phyloP scores from a whole-genome alignment of 176 grass and related monocot species.

The Hordeum marinum region DNA sequence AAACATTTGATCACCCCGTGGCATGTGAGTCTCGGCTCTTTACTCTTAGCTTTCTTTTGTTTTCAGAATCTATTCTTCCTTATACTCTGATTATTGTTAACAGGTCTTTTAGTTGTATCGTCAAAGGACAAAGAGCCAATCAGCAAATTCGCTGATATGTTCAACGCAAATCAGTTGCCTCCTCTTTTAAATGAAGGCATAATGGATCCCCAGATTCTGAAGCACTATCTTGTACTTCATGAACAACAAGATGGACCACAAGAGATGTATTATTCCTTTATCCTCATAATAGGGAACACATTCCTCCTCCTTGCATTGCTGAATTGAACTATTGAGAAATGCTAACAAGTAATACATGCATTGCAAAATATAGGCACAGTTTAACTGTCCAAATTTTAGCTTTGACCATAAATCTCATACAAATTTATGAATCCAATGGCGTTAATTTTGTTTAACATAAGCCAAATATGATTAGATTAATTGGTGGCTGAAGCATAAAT shows the following conservation, averaged over 20 bases:
- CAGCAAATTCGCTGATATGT: constrained; percentile 86
- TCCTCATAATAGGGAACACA: not conserved
- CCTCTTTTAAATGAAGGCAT: constrained; percentile 90
- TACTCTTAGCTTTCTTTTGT: constrained; percentile 8
- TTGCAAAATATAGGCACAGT: not conserved
- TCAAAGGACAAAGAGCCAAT: constrained; percentile 92
- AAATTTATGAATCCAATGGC: not conserved
- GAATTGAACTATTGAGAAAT: constrained; percentile 16
- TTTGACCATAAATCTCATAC: not conserved
- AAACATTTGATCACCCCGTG: constrained; percentile 95
- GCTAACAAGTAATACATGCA: not conserved
- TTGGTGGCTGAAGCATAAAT: not conserved
- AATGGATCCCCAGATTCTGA: constrained; percentile 98
- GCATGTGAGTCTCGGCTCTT: constrained; percentile 73
- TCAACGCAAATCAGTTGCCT: constrained; percentile 77
- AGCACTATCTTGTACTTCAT: constrained; percentile 92
- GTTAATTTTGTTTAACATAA: not conserved
- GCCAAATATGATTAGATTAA: not conserved
- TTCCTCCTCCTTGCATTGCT: not conserved
- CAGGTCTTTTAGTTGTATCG: constrained; percentile 91
- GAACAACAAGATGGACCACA: constrained; percentile 89
- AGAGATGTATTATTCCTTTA: constrained; percentile 69
- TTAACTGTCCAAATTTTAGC: not conserved
- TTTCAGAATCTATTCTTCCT: constrained; percentile 20
- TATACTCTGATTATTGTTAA: constrained; percentile 34